Base-by-base conservation (phyloP, 1,139 yeast genomes). In the Saccharomyces hybrid region DNA sequence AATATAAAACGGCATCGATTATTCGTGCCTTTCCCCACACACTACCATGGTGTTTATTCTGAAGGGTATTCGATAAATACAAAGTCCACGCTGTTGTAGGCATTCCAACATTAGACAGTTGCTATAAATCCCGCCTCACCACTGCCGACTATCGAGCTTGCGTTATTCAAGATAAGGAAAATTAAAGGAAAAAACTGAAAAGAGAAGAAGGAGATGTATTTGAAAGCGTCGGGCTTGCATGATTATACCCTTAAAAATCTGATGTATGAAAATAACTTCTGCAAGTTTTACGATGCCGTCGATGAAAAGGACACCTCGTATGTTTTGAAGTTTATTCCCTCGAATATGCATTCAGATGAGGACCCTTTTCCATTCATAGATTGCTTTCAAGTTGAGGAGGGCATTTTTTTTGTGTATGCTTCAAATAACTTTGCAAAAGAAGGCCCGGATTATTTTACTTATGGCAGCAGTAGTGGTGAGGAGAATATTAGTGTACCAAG, bases 361-460 rank as follows among this genome's bases (percentile, higher is more conserved):
- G 34, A 11, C 2, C 26, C 26, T n/a, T 3, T 28, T 11, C 46
- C 47, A 42, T 56, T 32, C 51, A 52, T 42, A 24, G 52, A n/a
- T 52, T 55, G 12, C 24, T 38, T 38, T 9, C 24, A 38, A 16
- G 42, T 24, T 12, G 42, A 53, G 26, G 32, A 44, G 14, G 51
- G 48, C 28, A 29, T 38, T 4, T 48, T 48, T 48, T 38, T 53
- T 4, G 58, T 60, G 4, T 60, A 58, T 47, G 55, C 58, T 1
- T 55, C 51, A 9, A 54, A 56, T 12, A 48, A 57, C 38, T 55
- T 57, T 44, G 52, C 50, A 24, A 46, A 28, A 5, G 63, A 60
- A 47, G 64, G 62, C 28, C 31, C 31, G 6, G 61, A 61, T 42
- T 61, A 61, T 51, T 61, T 61, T 31, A 57, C 55, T 14, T 61